Percentiles rank a stretch among this genome's conserved stretches.
Conservation (phyloP, 2,329 filamentous ascomycete species). For the Ploettnerulaceae sp. region DNA sequence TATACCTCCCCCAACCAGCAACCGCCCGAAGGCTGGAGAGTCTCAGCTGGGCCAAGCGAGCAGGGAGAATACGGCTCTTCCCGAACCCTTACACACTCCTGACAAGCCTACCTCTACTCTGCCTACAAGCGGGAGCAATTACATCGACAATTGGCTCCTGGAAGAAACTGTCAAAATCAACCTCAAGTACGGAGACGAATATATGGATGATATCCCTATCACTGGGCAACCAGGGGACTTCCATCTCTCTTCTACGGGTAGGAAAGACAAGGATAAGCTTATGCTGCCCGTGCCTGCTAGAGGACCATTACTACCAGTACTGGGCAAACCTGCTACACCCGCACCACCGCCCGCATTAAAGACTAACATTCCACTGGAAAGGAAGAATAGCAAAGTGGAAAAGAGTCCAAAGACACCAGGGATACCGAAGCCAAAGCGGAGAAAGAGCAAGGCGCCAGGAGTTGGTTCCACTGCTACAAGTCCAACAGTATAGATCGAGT, state of each 20-base stretch:
- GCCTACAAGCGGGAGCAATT: slow-evolving; percentile 23
- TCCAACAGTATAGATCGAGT: not conserved
- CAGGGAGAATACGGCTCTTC: slow-evolving; percentile 42
- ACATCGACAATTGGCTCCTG: slow-evolving; percentile 33
- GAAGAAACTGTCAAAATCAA: slow-evolving; percentile 56
- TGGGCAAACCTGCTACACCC: slow-evolving; percentile 18
- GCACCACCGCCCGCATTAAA: slow-evolving; percentile 23
- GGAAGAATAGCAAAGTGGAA: slow-evolving; percentile 29
- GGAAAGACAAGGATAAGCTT: slow-evolving; percentile 34
- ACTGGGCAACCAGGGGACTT: slow-evolving; percentile 62
- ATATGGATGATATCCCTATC: slow-evolving; percentile 64
- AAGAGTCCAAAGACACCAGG: slow-evolving; percentile 34
- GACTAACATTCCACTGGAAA: slow-evolving; percentile 27
- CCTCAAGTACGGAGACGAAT: slow-evolving; percentile 56
- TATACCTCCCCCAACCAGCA: slow-evolving; percentile 23
- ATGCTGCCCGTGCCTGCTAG: slow-evolving; percentile 19
- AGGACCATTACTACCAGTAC: slow-evolving; percentile 13
- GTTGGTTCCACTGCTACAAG: not conserved
- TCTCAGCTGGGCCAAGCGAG: slow-evolving; percentile 28
- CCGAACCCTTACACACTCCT: slow-evolving; percentile 33
- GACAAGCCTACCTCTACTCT: slow-evolving; percentile 22
- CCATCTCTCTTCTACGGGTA: slow-evolving; percentile 57
- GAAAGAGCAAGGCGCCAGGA: slow-evolving; percentile 34
- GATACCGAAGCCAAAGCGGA: slow-evolving; percentile 35
- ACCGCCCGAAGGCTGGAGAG: slow-evolving; percentile 19